Evolutionary conservation across 768 basidiomycete species (phyloP).

Genomic region (Naganishia randhawae): DNA sequence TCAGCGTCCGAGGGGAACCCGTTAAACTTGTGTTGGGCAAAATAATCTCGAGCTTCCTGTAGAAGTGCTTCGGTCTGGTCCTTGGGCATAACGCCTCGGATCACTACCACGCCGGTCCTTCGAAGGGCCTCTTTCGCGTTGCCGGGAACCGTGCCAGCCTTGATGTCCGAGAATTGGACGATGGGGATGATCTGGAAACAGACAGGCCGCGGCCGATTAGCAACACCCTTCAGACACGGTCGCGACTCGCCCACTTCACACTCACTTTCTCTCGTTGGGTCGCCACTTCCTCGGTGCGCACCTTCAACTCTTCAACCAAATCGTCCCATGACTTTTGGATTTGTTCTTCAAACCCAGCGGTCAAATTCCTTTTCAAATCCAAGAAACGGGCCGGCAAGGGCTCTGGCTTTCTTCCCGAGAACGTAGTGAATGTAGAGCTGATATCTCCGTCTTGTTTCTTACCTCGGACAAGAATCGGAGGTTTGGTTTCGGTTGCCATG

Average conservation of each 20-base stretch:
- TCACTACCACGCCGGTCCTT: slow-evolving; percentile 17
- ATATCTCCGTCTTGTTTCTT: slow-evolving; percentile 10
- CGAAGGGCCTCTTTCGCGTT: neutral
- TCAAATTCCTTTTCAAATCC: slow-evolving; percentile 11
- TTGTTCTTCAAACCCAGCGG: slow-evolving; percentile 7
- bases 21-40: slow-evolving; percentile 13
- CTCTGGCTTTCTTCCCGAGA: neutral
- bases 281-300: slow-evolving; percentile 18
- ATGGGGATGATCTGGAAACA: slow-evolving; percentile 16
- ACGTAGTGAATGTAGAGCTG: slow-evolving; percentile 15
- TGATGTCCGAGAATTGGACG: slow-evolving; percentile 16
- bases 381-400: slow-evolving; percentile 8
- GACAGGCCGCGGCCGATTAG: neutral
- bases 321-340: slow-evolving; percentile 21
- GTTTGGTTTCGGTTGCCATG: slow-evolving; percentile 3
- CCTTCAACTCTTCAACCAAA: slow-evolving; percentile 13
- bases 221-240: neutral
- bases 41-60: slow-evolving; percentile 8
- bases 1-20: slow-evolving; percentile 10
- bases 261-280: slow-evolving; percentile 7
- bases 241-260: neutral
- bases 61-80: slow-evolving; percentile 12
- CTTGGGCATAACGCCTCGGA: slow-evolving; percentile 22
- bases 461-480: neutral
- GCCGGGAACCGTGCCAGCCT: slow-evolving; percentile 14